These are phyloP conservation scores for Cryptomeria japonica DNA, from an alignment of 75 land plant genomes.

Conservation along the genomic window DNA sequence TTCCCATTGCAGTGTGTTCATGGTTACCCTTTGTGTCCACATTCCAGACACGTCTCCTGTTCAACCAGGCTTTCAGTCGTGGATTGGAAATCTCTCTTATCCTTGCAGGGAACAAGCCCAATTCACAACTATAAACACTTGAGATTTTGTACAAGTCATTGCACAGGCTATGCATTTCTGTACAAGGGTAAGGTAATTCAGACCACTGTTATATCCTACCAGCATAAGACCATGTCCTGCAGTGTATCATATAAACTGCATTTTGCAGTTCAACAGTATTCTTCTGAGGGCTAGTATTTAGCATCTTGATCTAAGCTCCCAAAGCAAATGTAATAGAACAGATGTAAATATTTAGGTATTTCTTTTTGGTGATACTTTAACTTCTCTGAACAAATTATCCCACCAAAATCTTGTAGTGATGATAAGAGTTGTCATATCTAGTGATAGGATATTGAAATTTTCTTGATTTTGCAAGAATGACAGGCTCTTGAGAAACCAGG, in stretches of 20 bases:
- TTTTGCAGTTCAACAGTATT: not conserved
- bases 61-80: conserved; percentile 96
- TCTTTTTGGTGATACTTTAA: not conserved
- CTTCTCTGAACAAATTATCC: not conserved
- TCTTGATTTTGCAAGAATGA: not conserved
- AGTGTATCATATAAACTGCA: not conserved
- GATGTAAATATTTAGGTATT: not conserved
- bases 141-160: not conserved
- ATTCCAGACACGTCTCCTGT: conserved; percentile 90
- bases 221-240: not conserved
- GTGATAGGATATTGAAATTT: not conserved
- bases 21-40: conserved; percentile 98
- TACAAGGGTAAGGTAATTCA: not conserved
- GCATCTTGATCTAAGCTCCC: not conserved
- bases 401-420: not conserved
- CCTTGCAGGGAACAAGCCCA: conserved; percentile 94
- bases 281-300: not conserved
- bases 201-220: not conserved
- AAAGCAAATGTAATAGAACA: not conserved
- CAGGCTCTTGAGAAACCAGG: not conserved
- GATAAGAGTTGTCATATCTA: not conserved
- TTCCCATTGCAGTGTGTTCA: conserved; percentile 86
- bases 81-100: conserved; percentile 96
- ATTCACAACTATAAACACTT: conserved; percentile 15
- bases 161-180: not conserved